A percentile compares a stretch with the other conserved stretches of the same genome.
Evolutionary conservation across 768 basidiomycete genomes (phyloP).

Genomic region (Vararia minispora): DNA sequence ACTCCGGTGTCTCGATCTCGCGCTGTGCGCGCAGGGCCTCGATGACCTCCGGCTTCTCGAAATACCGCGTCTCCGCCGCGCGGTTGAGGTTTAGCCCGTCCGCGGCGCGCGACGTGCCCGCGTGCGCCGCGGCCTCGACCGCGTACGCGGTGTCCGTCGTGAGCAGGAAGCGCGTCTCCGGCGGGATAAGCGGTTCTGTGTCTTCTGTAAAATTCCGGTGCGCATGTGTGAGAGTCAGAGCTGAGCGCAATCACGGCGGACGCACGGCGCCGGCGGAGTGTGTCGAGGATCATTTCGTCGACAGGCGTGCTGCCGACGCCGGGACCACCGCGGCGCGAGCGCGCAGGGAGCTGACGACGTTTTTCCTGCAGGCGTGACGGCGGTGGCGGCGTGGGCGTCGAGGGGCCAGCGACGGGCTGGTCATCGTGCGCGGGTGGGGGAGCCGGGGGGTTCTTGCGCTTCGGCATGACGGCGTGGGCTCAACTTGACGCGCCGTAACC

Average conservation of each 20-base stretch:
- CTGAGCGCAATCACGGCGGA: conserved; percentile 11
- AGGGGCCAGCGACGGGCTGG: conserved; percentile 5
- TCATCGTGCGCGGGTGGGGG: too few relatives aligned
- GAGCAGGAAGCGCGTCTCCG: conserved; percentile 52
- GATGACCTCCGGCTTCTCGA: conserved; percentile 68
- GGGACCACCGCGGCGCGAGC: conserved; percentile 70
- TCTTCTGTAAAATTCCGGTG: conserved; percentile 35
- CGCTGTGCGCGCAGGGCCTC: conserved; percentile 57
- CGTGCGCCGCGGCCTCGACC: conserved; percentile 35
- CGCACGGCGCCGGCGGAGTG: conserved; percentile 66
- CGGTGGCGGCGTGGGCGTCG: conserved; percentile 2
- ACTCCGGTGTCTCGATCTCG: conserved; percentile 73
- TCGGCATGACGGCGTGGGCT: too few relatives aligned
- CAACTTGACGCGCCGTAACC: too few relatives aligned
- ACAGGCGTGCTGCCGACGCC: conserved; percentile 71
- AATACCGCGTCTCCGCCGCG: conserved; percentile 59
- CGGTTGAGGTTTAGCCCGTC: conserved; percentile 38
- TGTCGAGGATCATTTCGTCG: conserved; percentile 78
- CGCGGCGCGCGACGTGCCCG: conserved; percentile 26
- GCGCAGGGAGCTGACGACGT: too few relatives aligned
- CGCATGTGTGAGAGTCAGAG: not conserved
- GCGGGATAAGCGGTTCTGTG: conserved; percentile 60
- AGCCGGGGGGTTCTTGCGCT: too few relatives aligned
- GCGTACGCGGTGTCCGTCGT: conserved; percentile 62
- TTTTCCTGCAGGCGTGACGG: conserved; percentile 16